Conservation (phyloP, 495 filamentous ascomycete genomes). For the Sordaria brevicollis region DNA sequence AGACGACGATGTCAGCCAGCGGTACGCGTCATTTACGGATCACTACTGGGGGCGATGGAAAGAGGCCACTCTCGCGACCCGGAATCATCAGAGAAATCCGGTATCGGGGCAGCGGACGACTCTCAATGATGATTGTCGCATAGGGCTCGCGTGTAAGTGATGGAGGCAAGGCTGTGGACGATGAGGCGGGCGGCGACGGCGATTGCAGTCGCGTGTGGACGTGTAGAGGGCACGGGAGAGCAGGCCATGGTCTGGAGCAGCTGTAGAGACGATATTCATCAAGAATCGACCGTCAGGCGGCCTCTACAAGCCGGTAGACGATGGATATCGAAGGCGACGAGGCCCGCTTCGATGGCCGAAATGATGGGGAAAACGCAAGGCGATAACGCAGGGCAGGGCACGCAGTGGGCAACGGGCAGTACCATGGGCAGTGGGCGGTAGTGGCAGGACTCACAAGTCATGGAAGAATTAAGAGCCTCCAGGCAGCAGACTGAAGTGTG, state of each 20-base stretch:
- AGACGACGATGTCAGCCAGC: slow-evolving; percentile 35
- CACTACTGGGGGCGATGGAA: slow-evolving; percentile 11
- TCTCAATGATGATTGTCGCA: slow-evolving; percentile 36
- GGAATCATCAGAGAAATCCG: slow-evolving; percentile 16
- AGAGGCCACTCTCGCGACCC: slow-evolving; percentile 29
- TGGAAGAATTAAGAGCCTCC: slow-evolving; percentile 16
- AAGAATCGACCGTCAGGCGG: slow-evolving; percentile 15
- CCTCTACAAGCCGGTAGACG: slow-evolving; percentile 17
- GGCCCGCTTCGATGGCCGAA: slow-evolving; percentile 30
- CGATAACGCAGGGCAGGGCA: slow-evolving; percentile 6
- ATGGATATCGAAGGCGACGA: slow-evolving; percentile 29
- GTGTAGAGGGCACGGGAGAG: slow-evolving; percentile 8
- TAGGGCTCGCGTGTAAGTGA: slow-evolving; percentile 31
- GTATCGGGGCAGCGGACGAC: slow-evolving; percentile 5
- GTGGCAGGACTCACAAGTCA: slow-evolving; percentile 28
- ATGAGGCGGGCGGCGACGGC: slow-evolving; percentile 18
- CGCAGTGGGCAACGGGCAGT: slow-evolving; percentile 6
- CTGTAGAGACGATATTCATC: slow-evolving; percentile 24
- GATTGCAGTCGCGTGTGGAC: slow-evolving; percentile 26
- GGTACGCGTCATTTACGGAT: slow-evolving; percentile 9
- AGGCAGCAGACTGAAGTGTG: slow-evolving; percentile 17
- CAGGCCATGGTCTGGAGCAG: slow-evolving; percentile 15
- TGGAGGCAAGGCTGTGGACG: slow-evolving; percentile 32
- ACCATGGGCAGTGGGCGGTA: background rate
- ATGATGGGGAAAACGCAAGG: slow-evolving; percentile 26